Evolutionary conservation across 2,329 filamentous ascomycete genomes (phyloP).

Genomic region (Botrytis squamosa): DNA sequence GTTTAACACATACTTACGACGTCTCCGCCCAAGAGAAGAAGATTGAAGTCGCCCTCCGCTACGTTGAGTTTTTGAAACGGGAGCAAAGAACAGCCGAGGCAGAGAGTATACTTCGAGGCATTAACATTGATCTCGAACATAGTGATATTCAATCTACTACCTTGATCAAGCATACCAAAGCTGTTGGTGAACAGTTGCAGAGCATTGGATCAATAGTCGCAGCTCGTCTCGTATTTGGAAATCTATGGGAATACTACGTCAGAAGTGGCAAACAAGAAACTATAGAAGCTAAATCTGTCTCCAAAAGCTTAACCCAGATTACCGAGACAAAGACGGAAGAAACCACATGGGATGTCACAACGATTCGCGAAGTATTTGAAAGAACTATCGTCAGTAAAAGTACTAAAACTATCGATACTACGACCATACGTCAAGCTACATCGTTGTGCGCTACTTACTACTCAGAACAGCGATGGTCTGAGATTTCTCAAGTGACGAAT

Average conservation of each 20-base stretch:
- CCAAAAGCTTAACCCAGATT: conserved; percentile 20
- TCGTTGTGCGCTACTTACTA: conserved; percentile 26
- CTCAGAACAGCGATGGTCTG: conserved; percentile 26
- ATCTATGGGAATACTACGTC: conserved; percentile 27
- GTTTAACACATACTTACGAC: conserved; percentile 19
- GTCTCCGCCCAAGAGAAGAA: conserved; percentile 24
- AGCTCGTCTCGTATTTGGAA: conserved; percentile 21
- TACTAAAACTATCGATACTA: conserved; percentile 23
- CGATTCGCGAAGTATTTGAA: conserved; percentile 24
- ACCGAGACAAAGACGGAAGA: conserved; percentile 22
- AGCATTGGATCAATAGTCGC: conserved; percentile 22
- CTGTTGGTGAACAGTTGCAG: conserved; percentile 23
- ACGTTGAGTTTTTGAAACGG: conserved; percentile 25
- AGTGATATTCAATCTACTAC: conserved; percentile 21
- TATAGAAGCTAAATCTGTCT: conserved; percentile 24
- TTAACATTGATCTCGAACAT: conserved; percentile 25
- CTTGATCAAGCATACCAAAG: conserved; percentile 21
- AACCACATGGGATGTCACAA: conserved; percentile 23
- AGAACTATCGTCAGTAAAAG: conserved; percentile 23
- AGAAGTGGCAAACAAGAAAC: conserved; percentile 24
- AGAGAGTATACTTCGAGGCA: conserved; percentile 24
- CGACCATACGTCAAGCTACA: conserved; percentile 23
- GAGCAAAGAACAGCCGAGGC: conserved; percentile 26
- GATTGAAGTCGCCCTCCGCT: conserved; percentile 28
- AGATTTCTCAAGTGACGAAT: conserved; percentile 24